These are phyloP conservation scores for Aspergillus sergii DNA, from an alignment of 2,329 filamentous ascomycete genomes.

Conservation along the genomic window DNA sequence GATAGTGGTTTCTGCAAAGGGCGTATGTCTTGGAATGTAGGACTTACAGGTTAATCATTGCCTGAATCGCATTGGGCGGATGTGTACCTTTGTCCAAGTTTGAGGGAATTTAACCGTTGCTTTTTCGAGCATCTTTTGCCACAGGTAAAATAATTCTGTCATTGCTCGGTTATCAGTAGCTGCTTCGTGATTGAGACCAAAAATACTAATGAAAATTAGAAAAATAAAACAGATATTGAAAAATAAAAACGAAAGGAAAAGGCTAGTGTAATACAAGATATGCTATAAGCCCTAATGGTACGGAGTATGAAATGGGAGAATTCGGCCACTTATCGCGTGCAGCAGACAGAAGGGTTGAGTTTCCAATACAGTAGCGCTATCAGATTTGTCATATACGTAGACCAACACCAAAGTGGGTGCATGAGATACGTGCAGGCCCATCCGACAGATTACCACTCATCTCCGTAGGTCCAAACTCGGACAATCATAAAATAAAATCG, in stretches of 20 bases:
- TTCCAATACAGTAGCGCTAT: constrained; percentile 3
- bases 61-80: not conserved
- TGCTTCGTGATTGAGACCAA: not conserved
- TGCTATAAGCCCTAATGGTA: not conserved
- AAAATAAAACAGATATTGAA: not conserved
- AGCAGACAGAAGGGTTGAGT: not conserved
- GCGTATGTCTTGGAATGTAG: not conserved
- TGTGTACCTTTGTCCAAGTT: not conserved
- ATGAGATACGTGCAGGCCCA: constrained; percentile 4
- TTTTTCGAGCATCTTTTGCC: constrained; percentile 1
- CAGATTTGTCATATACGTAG: constrained; percentile 10
- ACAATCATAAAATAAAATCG: constrained; percentile 1
- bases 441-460: not conserved
- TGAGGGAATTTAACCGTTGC: not conserved
- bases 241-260: not conserved
- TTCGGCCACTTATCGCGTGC: not conserved
- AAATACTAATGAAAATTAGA: not conserved
- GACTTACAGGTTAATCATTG: constrained; percentile 3
- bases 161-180: not conserved
- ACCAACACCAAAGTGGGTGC: constrained; percentile 8
- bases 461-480: constrained; percentile 2
- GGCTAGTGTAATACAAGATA: not conserved
- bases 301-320: not conserved
- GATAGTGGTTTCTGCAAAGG: not conserved
- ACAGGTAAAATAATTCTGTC: not conserved